Evolutionary conservation across 257 asterid species (phyloP).

Genomic region (Jacaranda mimosifolia): DNA sequence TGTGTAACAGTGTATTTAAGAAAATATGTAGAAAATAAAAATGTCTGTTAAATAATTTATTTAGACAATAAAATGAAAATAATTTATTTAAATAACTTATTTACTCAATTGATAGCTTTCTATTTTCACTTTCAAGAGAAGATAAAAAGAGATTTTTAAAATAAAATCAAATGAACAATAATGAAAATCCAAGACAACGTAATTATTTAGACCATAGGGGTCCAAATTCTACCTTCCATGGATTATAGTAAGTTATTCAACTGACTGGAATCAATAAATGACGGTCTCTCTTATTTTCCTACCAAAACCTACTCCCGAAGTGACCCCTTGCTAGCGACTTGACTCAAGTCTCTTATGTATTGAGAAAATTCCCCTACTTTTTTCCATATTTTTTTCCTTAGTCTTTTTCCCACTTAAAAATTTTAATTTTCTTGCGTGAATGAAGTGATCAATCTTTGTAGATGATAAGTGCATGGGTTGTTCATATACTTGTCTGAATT

Average conservation of each 20-base stretch:
- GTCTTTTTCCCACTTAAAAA: background rate
- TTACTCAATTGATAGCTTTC: no score
- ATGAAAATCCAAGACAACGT: no score
- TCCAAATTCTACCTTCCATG: background rate
- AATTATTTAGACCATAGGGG: background rate
- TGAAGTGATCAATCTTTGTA: background rate
- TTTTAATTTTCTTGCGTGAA: background rate
- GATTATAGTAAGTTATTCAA: background rate
- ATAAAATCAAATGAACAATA: no score
- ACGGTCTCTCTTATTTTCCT: background rate
- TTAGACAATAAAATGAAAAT: no score
- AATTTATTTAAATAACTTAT: no score
- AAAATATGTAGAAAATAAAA: no score
- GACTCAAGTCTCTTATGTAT: background rate
- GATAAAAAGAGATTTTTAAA: no score
- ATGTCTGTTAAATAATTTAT: no score
- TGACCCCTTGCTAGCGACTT: background rate
- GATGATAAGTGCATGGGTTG: no score
- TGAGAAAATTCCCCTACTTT: background rate
- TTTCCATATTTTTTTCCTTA: background rate
- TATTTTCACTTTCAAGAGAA: no score
- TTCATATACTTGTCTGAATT: no score
- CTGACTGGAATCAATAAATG: background rate
- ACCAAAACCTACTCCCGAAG: background rate
- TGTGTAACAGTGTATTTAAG: no score